Evolutionary conservation across 2,329 filamentous ascomycete genomes (phyloP), one percentile per base, ranked within the genome.

Genomic region (Penicillium glabrum): DNA sequence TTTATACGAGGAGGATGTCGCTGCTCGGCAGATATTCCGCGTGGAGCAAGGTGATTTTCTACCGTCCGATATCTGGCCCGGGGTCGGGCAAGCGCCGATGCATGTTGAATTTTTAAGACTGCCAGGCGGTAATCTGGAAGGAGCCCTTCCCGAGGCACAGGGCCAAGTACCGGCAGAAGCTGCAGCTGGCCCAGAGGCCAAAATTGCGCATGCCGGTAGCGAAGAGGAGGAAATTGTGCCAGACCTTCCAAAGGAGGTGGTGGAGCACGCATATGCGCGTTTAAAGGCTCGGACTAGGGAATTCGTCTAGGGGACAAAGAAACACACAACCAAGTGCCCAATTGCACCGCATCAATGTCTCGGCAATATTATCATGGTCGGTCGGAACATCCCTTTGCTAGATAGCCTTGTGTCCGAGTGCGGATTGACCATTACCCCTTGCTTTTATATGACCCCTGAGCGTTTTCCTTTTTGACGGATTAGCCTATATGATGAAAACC

Each of bases 31-130:
- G 61, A 79, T 83, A 0, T 98, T 99, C 72, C 84, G 89, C 33
- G 81, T 87, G 27, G 89, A 96, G 44, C 88, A 95, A 13, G 93
- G 92, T 8, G 91, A 96, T 61, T 96, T 87, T 70, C 76, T 99
- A 11, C 95, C 95, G 0, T 87, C 88, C 0, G 92, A 97, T 71
- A 85, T 97, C 23, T 97, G 92, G 91, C 87, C 87, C 0, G 89
- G 88, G 1, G 83, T 95, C 72, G 84, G 67, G 44, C 69, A 83
- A 61, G 82, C 78, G n/a, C 82, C 80, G 26, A 83, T 83, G 63
- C 79, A 74, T 57, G 79, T 75, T 27, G 68, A 72, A 50, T 77
- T 76, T 44, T 64, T 60, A 27, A 71, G 74, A 21, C 61, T 76
- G 51, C 67, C 71, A 3, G 75, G 74, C 1, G 73, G 70, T 19